A percentile compares a stretch with the other conserved stretches of the same genome.
Evolutionary conservation across 164 flowering plant genomes (phyloP).

Genomic region (Chloranthus sessilifolius): DNA sequence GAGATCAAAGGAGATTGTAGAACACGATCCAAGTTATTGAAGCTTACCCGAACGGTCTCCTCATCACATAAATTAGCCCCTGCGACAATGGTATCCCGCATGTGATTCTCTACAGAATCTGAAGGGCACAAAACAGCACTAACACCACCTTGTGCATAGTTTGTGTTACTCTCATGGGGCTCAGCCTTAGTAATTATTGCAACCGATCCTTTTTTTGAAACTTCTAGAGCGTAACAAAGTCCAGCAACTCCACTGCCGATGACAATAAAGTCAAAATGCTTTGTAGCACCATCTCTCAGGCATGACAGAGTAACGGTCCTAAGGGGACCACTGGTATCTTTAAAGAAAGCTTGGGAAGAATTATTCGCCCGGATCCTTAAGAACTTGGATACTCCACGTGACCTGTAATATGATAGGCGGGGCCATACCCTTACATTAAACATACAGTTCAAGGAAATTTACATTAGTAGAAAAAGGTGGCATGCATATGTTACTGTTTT

Average conservation of each 20-base stretch:
- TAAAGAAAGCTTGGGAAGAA: slow-evolving; percentile 12
- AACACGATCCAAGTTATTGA: no score
- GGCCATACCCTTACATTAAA: neutral
- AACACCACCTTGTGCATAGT: slow-evolving; percentile 98
- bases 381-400: slow-evolving; percentile 37
- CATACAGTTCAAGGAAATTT: neutral
- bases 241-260: slow-evolving; percentile 99
- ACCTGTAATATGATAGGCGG: slow-evolving; percentile 33
- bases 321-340: slow-evolving; percentile 18
- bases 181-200: slow-evolving; percentile 97
- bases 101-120: slow-evolving; percentile 91
- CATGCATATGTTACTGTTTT: neutral
- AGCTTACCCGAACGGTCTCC: slow-evolving; percentile 84
- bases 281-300: slow-evolving; percentile 47
- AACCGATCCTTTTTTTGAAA: slow-evolving; percentile 89
- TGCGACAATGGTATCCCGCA: slow-evolving; percentile 91
- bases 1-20: no score
- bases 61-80: slow-evolving; percentile 98
- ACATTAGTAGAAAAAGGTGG: neutral
- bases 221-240: slow-evolving; percentile 90
- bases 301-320: slow-evolving; percentile 35
- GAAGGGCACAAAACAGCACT: slow-evolving; percentile 90
- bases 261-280: slow-evolving; percentile 77
- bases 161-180: slow-evolving; percentile 96
- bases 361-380: slow-evolving; percentile 23